Percentiles rank a stretch among this genome's conserved stretches.
phyloP scores from a whole-genome alignment of 2,329 filamentous ascomycete species.

The Cercospora nicotianae region DNA sequence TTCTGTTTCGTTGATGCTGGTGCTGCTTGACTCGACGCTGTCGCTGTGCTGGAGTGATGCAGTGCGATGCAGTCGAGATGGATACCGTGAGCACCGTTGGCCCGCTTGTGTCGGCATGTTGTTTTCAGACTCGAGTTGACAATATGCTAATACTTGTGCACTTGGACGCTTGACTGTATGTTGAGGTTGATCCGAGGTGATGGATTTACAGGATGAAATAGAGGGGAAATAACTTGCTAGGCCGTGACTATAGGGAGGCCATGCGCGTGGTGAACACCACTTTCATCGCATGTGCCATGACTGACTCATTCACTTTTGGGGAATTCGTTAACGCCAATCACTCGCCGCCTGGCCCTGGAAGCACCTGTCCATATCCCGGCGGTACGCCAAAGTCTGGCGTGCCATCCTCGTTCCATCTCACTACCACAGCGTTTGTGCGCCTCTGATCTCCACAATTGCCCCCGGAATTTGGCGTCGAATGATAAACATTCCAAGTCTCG shows the following conservation, averaged over 20 bases:
- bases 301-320: neutral
- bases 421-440: slow-evolving; percentile 55
- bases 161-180: neutral
- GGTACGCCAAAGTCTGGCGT: slow-evolving; percentile 54
- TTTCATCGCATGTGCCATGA: neutral
- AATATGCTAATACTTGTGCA: neutral
- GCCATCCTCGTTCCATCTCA: slow-evolving; percentile 54
- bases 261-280: neutral
- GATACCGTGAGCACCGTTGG: neutral
- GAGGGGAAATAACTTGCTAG: neutral
- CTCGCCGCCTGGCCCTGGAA: slow-evolving; percentile 26
- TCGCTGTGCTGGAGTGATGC: neutral
- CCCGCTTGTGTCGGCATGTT: slow-evolving; percentile 7
- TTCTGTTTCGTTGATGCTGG: neutral
- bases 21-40: slow-evolving; percentile 4
- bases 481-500: slow-evolving; percentile 58
- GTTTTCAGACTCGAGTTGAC: no score
- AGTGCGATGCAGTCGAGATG: slow-evolving; percentile 4
- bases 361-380: slow-evolving; percentile 31
- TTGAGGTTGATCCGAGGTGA: neutral
- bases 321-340: neutral
- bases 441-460: slow-evolving; percentile 56
- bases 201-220: neutral
- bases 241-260: neutral
- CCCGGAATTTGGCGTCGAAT: slow-evolving; percentile 52